A percentile compares a stretch with the other conserved stretches of the same genome.
Conservation (phyloP, 345 rosid genomes). For the Syzygium oleosum region DNA sequence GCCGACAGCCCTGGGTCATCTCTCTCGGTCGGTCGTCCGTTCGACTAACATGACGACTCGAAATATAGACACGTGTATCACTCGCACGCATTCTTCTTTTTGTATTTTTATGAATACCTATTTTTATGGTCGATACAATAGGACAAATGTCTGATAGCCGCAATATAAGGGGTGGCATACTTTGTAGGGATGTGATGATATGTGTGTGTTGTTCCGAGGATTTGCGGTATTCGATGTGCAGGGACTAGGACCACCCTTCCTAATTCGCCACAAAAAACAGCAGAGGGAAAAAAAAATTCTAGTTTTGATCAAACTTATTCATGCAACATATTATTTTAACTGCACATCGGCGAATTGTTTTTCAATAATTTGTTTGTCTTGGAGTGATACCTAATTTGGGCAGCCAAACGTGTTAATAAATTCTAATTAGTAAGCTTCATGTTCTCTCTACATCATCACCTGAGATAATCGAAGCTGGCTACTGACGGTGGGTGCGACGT, state of each 20-base stretch:
- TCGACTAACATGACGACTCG: neutral
- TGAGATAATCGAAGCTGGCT: neutral
- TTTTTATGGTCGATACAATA: neutral
- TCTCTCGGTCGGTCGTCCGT: neutral
- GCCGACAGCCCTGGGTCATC: neutral
- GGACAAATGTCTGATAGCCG: neutral
- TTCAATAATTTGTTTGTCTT: neutral
- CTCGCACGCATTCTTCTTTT: neutral
- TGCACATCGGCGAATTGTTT: neutral
- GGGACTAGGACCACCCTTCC: neutral
- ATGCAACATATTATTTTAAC: neutral
- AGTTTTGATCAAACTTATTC: neutral
- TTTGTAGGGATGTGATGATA: neutral
- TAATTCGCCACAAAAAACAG: neutral
- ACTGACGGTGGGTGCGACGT: neutral
- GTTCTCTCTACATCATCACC: neutral
- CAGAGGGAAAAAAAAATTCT: neutral
- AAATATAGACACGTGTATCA: neutral
- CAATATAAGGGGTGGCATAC: neutral
- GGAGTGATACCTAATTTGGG: neutral
- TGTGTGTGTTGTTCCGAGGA: neutral
- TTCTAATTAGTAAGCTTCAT: neutral
- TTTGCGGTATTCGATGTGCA: neutral
- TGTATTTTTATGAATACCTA: neutral
- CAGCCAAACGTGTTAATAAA: neutral